These are phyloP conservation scores for Vitis hybrid DNA, from an alignment of 177 flowering plant species.

Conservation along the genomic window DNA sequence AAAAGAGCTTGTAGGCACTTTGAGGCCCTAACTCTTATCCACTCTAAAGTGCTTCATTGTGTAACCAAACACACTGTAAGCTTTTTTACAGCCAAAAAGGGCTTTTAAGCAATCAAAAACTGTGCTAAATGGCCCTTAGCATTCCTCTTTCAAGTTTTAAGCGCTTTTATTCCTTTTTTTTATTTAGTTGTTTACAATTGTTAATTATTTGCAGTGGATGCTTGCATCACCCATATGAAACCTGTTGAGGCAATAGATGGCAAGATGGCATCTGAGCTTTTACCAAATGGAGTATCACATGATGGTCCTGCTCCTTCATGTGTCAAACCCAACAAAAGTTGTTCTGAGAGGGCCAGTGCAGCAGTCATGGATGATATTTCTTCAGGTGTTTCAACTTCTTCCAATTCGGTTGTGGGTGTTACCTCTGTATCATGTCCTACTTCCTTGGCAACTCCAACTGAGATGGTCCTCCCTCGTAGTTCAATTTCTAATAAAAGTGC, in stretches of 20 bases:
- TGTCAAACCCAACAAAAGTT: conserved; percentile 20
- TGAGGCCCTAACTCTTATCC: no score
- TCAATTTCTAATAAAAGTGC: conserved; percentile 26
- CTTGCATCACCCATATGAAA: conserved; percentile 15
- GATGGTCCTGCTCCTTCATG: conserved; percentile 18
- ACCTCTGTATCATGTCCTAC: conserved; percentile 23
- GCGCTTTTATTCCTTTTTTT: not conserved
- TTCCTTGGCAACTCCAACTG: conserved; percentile 27
- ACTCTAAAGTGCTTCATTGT: no score
- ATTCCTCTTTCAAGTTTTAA: not conserved
- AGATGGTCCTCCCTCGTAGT: conserved; percentile 25
- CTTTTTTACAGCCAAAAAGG: no score
- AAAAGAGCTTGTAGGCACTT: no score
- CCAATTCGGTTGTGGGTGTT: conserved; percentile 18
- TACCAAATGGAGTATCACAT: conserved; percentile 18
- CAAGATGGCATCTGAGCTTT: conserved; percentile 13
- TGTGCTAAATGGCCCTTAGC: not conserved
- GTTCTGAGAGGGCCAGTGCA: conserved; percentile 26
- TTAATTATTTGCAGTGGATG: conserved; percentile 23
- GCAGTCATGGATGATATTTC: conserved; percentile 21
- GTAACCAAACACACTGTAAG: no score
- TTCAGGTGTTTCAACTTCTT: conserved; percentile 24
- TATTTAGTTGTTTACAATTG: conserved; percentile 1
- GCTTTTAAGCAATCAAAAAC: no score
- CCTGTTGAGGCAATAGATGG: conserved; percentile 19